A percentile compares a stretch with the other conserved stretches of the same genome.
These are phyloP conservation scores for Fusarium pseudograminearum DNA, from an alignment of 2,329 filamentous ascomycete genomes.

Conservation along the genomic window DNA sequence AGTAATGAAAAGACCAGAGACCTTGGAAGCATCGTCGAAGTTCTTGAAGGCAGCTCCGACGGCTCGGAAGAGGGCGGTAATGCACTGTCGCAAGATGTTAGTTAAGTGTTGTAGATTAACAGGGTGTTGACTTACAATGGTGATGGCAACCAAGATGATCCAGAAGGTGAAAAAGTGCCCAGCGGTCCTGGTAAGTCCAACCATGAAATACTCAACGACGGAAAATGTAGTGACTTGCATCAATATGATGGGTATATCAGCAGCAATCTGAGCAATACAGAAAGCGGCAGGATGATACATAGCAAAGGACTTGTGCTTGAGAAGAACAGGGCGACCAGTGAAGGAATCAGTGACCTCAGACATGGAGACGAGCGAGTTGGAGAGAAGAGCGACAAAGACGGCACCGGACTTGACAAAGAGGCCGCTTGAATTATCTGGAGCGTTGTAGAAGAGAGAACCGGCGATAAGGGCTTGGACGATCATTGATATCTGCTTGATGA, in stretches of 20 bases:
- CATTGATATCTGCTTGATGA: constrained; percentile 71
- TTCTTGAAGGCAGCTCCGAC: constrained; percentile 67
- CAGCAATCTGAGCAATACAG: constrained; percentile 68
- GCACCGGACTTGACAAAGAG: constrained; percentile 74
- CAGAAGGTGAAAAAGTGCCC: constrained; percentile 72
- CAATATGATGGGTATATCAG: constrained; percentile 67
- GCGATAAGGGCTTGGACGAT: constrained; percentile 71
- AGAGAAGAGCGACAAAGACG: constrained; percentile 73
- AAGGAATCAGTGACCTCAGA: constrained; percentile 75
- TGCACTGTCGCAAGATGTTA: constrained; percentile 52
- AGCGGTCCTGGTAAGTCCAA: constrained; percentile 64
- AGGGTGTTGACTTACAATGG: constrained; percentile 57
- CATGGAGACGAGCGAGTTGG: constrained; percentile 72
- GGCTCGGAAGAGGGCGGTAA: constrained; percentile 69
- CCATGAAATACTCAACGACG: constrained; percentile 73
- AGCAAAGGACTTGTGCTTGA: constrained; percentile 70
- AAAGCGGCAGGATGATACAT: constrained; percentile 69
- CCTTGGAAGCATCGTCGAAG: constrained; percentile 70
- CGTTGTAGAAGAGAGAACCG: constrained; percentile 76
- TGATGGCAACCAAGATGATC: constrained; percentile 62
- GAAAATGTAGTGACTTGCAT: constrained; percentile 70
- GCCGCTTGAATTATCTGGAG: constrained; percentile 67
- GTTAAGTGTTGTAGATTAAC: rapidly evolving
- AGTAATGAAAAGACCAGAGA: constrained; percentile 63
- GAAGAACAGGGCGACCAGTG: constrained; percentile 67